phyloP scores from a whole-genome alignment of 139 green algal genomes.

The Coelastrella sp. region DNA sequence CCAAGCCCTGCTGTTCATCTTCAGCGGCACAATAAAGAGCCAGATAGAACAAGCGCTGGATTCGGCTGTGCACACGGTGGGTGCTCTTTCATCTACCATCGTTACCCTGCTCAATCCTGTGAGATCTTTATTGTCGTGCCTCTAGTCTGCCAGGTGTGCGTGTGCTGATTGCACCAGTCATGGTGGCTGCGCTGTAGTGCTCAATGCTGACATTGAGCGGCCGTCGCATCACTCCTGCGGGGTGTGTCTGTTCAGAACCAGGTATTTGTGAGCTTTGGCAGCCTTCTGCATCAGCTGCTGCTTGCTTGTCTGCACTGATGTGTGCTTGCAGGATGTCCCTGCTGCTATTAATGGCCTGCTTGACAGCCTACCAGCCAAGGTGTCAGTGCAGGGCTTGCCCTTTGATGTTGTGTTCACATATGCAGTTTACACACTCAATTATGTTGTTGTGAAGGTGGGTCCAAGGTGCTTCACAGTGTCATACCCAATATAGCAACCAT shows the following conservation, averaged over 20 bases:
- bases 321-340: constrained; percentile 44
- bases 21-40: constrained; percentile 36
- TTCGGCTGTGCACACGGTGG: constrained; percentile 42
- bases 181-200: neutral
- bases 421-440: constrained; percentile 53
- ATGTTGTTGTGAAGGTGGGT: constrained; percentile 48
- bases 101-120: neutral
- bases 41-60: constrained; percentile 48
- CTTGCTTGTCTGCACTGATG: neutral
- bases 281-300: neutral
- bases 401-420: constrained; percentile 53
- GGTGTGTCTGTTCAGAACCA: neutral
- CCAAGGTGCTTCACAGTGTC: neutral
- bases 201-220: neutral
- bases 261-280: neutral
- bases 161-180: neutral
- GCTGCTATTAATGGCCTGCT: constrained; percentile 44
- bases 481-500: too few species aligned
- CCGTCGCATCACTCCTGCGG: neutral
- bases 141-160: neutral
- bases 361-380: constrained; percentile 44
- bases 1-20: constrained; percentile 53
- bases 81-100: neutral
- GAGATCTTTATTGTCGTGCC: neutral
- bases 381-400: constrained; percentile 40